A percentile compares a stretch with the other conserved stretches of the same genome.
Evolutionary conservation across 768 basidiomycete genomes (phyloP).

Genomic region (Leccinum longicurvipes): DNA sequence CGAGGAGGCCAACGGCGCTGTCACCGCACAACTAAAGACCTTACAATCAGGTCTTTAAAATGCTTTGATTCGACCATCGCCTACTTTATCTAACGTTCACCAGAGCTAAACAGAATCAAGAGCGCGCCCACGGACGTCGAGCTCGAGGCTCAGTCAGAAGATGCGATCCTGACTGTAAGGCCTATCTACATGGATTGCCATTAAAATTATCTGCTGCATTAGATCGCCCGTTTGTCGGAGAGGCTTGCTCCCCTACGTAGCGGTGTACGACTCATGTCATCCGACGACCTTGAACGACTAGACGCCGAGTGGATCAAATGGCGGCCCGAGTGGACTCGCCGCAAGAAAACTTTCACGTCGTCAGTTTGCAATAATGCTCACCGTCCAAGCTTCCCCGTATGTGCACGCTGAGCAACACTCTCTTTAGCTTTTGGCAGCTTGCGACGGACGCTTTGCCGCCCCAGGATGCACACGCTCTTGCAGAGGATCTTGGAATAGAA

Average conservation of each 20-base stretch:
- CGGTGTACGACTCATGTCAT: slow-evolving; percentile 60
- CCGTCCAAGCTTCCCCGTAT: background rate
- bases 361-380: slow-evolving; percentile 18
- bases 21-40: slow-evolving; percentile 50
- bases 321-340: slow-evolving; percentile 75
- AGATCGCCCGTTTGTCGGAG: slow-evolving; percentile 49
- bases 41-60: slow-evolving; percentile 27
- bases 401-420: background rate
- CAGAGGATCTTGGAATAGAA: slow-evolving; percentile 81
- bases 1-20: slow-evolving; percentile 56
- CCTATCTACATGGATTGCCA: slow-evolving; percentile 7
- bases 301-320: slow-evolving; percentile 77
- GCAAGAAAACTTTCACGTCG: slow-evolving; percentile 65
- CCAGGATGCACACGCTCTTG: slow-evolving; percentile 59
- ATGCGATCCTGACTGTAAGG: slow-evolving; percentile 51
- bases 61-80: background rate
- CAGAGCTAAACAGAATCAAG: slow-evolving; percentile 66
- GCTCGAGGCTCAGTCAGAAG: slow-evolving; percentile 52
- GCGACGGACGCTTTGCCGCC: slow-evolving; percentile 66
- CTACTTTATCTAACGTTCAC: slow-evolving; percentile 9
- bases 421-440: slow-evolving; percentile 67
- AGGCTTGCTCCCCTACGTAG: slow-evolving; percentile 64
- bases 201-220: slow-evolving; percentile 1
- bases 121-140: slow-evolving; percentile 67
- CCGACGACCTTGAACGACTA: slow-evolving; percentile 64